Percentiles rank a stretch among this genome's conserved stretches.
phyloP scores from a whole-genome alignment of 495 filamentous ascomycete genomes.

The Chaetomium tenue region DNA sequence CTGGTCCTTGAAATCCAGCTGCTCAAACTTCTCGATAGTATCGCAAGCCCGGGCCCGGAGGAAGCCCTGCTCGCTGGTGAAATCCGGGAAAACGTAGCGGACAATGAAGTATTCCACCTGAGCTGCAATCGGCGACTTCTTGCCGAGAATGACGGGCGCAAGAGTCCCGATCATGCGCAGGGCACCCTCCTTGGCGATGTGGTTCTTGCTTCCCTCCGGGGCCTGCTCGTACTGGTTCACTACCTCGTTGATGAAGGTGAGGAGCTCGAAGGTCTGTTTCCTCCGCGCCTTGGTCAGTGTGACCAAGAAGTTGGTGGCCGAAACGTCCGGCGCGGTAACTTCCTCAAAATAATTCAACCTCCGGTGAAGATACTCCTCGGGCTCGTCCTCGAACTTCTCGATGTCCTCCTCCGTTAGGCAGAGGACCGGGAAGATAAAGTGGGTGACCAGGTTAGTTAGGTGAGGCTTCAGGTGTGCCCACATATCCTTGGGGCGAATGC shows the following conservation, averaged over 20 bases:
- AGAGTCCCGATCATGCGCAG: conserved; percentile 96
- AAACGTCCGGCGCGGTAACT: conserved; percentile 91
- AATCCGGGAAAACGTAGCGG: conserved; percentile 96
- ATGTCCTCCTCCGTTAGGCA: conserved; percentile 92
- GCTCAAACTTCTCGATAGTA: conserved; percentile 95
- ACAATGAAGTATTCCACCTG: conserved; percentile 99
- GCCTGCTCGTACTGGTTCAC: conserved; percentile 84
- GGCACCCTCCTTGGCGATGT: conserved; percentile 93
- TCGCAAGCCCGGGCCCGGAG: conserved; percentile 94
- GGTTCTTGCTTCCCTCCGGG: conserved; percentile 81
- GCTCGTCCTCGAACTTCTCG: conserved; percentile 89
- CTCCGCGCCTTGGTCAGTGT: conserved; percentile 90
- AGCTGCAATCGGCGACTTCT: conserved; percentile 95
- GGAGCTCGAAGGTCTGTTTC: conserved; percentile 91
- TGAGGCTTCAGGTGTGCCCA: conserved; percentile 93
- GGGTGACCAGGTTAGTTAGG: conserved; percentile 83
- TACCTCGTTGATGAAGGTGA: conserved; percentile 88
- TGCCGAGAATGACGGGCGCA: conserved; percentile 88
- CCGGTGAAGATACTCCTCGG: conserved; percentile 91
- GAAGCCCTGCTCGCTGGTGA: conserved; percentile 88
- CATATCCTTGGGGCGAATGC: conserved; percentile 94
- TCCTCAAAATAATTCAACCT: conserved; percentile 99
- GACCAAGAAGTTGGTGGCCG: conserved; percentile 93
- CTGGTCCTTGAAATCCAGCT: conserved; percentile 90
- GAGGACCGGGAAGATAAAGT: conserved; percentile 91